Evolutionary conservation across 345 rosid species (phyloP).

Genomic region (Populus simonii): DNA sequence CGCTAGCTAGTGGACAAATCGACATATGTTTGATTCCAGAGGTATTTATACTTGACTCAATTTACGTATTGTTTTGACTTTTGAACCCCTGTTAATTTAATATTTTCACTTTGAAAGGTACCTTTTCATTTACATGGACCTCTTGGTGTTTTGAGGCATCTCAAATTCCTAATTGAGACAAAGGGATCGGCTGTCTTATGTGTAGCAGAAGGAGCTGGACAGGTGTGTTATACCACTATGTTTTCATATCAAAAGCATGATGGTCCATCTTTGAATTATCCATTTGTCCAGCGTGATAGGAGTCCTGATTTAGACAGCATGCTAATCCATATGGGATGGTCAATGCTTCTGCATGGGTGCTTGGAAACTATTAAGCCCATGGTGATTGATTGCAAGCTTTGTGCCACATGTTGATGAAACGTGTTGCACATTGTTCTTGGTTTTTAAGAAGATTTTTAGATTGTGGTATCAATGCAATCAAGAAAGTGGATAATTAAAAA

Average conservation of each 20-base stretch:
- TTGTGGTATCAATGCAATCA: no score
- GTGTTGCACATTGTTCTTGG: no score
- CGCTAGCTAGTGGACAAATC: conserved; percentile 96
- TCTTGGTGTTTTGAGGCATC: conserved; percentile 82
- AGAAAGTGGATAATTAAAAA: no score
- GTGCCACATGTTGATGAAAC: no score
- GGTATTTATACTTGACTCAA: conserved; percentile 38
- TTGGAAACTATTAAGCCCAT: no score
- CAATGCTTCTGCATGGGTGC: no score
- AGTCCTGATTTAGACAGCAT: no score
- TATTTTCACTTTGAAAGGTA: conserved; percentile 43
- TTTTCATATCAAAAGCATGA: not conserved
- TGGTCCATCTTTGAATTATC: no score
- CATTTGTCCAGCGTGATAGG: no score
- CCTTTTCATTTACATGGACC: conserved; percentile 86
- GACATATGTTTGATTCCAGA: conserved; percentile 98
- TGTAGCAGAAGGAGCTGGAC: conserved; percentile 99
- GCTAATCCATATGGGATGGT: no score
- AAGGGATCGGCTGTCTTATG: conserved; percentile 97
- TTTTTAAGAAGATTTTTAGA: no score
- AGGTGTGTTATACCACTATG: conserved; percentile 40
- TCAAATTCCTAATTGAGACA: conserved; percentile 83
- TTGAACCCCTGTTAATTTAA: conserved; percentile 1
- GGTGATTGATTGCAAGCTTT: no score
- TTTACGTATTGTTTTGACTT: not conserved